phyloP scores from a whole-genome alignment of 2,329 filamentous ascomycete species.

The Geoglossum cookeanum region DNA sequence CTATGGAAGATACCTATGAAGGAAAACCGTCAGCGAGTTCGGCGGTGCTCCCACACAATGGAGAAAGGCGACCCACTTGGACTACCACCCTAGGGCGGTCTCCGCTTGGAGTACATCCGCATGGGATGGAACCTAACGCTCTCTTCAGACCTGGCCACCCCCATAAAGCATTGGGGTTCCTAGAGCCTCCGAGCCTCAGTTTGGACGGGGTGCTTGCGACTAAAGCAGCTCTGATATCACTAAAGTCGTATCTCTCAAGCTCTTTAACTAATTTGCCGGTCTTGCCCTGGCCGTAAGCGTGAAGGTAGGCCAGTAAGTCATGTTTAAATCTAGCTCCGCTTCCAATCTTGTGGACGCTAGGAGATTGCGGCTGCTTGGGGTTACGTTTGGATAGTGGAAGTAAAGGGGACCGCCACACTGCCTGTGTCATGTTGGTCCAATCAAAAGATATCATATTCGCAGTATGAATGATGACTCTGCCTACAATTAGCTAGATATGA shows the following conservation, averaged over 20 bases:
- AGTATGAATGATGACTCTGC: constrained; percentile 57
- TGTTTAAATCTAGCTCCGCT: constrained; percentile 53
- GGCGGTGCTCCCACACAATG: background rate
- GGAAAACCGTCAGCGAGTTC: constrained; percentile 32
- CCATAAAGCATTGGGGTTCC: constrained; percentile 37
- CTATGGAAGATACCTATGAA: constrained; percentile 49
- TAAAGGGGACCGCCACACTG: constrained; percentile 56
- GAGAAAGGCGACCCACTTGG: constrained; percentile 6
- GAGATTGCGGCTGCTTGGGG: background rate
- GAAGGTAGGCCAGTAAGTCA: constrained; percentile 55
- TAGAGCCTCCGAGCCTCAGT: constrained; percentile 29
- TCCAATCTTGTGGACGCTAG: constrained; percentile 25
- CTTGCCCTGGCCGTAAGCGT: constrained; percentile 42
- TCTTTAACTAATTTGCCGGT: constrained; percentile 35
- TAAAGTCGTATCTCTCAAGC: constrained; percentile 49
- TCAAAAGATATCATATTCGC: constrained; percentile 81
- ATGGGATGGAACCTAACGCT: constrained; percentile 35
- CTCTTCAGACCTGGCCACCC: constrained; percentile 54
- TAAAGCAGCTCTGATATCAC: constrained; percentile 45
- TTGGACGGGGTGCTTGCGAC: constrained; percentile 62
- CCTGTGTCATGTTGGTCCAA: constrained; percentile 74
- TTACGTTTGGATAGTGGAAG: constrained; percentile 32
- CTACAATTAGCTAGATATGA: constrained; percentile 5
- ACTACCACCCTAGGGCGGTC: constrained; percentile 19
- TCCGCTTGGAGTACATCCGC: constrained; percentile 12